Conservation (phyloP, 495 filamentous ascomycete genomes). For the Podospora bellae-mahoneyi region DNA sequence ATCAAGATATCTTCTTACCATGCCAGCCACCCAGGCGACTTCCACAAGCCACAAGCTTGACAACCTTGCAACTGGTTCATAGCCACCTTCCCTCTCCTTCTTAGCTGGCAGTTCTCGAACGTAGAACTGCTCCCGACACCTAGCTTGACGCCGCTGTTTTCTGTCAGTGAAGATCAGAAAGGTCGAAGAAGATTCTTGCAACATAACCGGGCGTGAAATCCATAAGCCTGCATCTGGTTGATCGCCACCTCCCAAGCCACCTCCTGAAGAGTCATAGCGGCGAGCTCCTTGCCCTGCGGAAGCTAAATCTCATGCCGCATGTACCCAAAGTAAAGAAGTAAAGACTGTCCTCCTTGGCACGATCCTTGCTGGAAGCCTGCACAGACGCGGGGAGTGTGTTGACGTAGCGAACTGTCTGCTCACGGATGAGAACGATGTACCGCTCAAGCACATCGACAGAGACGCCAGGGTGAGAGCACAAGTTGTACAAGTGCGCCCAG, state of each 20-base stretch:
- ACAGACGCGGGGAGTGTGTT: constrained; percentile 13
- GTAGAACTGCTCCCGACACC: too few relatives aligned
- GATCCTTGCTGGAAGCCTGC: constrained; percentile 10
- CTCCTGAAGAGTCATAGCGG: constrained; percentile 35
- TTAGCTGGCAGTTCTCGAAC: too few relatives aligned
- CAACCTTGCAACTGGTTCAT: too few relatives aligned
- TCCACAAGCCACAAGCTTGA: too few relatives aligned
- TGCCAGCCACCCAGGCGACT: too few relatives aligned
- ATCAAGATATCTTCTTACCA: too few relatives aligned
- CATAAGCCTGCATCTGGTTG: constrained; percentile 25
- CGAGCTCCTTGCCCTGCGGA: constrained; percentile 29
- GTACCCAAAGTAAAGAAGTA: constrained; percentile 47
- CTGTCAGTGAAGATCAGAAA: too few relatives aligned
- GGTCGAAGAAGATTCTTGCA: too few relatives aligned
- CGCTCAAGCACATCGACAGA: constrained; percentile 49
- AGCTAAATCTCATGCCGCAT: constrained; percentile 41
- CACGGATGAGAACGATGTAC: constrained; percentile 42
- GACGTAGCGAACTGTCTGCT: constrained; percentile 31
- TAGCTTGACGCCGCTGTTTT: too few relatives aligned
- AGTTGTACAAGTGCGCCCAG: constrained; percentile 42
- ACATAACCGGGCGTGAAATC: too few relatives aligned
- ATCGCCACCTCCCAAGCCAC: constrained; percentile 43
- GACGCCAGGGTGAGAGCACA: constrained; percentile 40
- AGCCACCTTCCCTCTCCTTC: too few relatives aligned
- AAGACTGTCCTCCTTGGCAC: constrained; percentile 33